These are phyloP conservation scores for Colletotrichum sp. DNA, from an alignment of 2,329 filamentous ascomycete species.

Conservation along the genomic window DNA sequence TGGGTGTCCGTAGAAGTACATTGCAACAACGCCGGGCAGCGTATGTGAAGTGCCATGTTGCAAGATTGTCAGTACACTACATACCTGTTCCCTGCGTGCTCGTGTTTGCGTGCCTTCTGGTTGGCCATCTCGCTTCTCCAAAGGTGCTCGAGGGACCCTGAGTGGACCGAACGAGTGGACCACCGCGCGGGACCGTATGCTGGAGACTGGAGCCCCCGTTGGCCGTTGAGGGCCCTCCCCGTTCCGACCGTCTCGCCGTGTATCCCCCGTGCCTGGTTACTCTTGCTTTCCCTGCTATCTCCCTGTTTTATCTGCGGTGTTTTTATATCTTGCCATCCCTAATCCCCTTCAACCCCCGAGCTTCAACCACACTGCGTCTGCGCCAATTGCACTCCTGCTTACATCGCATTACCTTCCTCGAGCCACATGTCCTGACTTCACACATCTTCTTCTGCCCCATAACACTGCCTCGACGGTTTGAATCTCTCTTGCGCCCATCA, in stretches of 20 bases:
- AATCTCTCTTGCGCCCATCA: background rate
- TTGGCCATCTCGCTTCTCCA: background rate
- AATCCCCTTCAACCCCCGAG: background rate
- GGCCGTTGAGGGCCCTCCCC: background rate
- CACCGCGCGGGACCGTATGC: background rate
- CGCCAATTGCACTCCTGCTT: background rate
- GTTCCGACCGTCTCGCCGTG: background rate
- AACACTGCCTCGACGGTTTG: background rate
- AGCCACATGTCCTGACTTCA: background rate
- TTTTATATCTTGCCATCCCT: background rate
- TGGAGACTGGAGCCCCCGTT: background rate
- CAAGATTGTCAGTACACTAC: background rate
- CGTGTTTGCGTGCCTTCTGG: background rate
- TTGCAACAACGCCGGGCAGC: background rate
- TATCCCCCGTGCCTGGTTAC: background rate
- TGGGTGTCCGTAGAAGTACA: background rate
- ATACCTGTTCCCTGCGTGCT: background rate
- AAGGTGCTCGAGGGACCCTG: background rate
- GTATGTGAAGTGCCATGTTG: background rate
- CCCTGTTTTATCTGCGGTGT: background rate
- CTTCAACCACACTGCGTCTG: background rate
- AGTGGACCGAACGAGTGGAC: background rate
- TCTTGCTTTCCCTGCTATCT: background rate
- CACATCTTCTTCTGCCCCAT: background rate
- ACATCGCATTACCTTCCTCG: background rate